Evolutionary conservation across 2,329 filamentous ascomycete species (phyloP), one percentile per base, ranked within the genome.

Genomic region (Trichoderma koningiopsis): DNA sequence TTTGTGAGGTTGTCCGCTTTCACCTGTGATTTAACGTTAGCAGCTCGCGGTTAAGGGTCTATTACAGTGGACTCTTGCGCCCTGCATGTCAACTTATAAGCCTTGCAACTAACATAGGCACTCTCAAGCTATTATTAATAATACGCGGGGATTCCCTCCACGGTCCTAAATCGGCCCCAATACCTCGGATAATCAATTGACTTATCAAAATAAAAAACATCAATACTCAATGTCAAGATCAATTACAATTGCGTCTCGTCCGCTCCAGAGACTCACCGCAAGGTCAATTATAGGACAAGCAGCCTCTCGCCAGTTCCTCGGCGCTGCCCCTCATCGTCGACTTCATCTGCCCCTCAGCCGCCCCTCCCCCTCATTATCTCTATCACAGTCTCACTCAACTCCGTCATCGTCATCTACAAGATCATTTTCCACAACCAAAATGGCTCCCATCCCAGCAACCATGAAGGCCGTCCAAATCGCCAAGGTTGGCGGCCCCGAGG

Each of bases 401-500:
- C 33, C 37, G 31, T 3, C 33, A 58, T 16, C 60, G 16, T 7
- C 37, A 59, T 29, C 60, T 58, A 8, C 59, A 7, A 63, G 47
- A 58, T 3, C 11, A 19, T 70, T 60, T 31, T 56, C 47, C 24
- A 35, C 6, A 1, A 19, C 24, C 14, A 72, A 59, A 57, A 93
- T 93, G 91, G 90, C 91, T 76, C 92, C 88, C 69, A 84, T 96
- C 71, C 82, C 90, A 58, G 88, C 94, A 74, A 87, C 91, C 74
- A 88, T 91, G 83, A 92, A 85, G 52, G 92, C 92, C 64, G 81
- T 86, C 35, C 89, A 90, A 64, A 89, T 86, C 33, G 88, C 90
- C 14, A 87, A 89, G 72, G 80, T 85, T 56, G 88, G 89, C 73
- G 91, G 92, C 75, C 83, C 87, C 59, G 88, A 92, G 70, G 94